Base-by-base conservation (phyloP, 2,329 filamentous ascomycete genomes). In the Mariannaea elegans region DNA sequence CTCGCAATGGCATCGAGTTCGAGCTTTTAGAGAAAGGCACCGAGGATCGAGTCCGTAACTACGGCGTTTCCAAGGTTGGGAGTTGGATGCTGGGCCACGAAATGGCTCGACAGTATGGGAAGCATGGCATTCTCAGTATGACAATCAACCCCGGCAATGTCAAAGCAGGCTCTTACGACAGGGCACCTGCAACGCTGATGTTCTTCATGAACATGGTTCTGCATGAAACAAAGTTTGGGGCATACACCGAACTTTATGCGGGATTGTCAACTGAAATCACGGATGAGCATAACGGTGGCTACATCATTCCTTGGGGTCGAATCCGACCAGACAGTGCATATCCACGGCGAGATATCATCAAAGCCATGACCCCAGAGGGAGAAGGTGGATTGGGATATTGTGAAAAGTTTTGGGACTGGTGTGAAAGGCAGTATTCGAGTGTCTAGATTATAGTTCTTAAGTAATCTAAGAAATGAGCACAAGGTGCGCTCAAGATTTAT, bases 211-310 rank as follows among this genome's bases (percentile, higher is more conserved):
- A 60, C 1, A 59, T 61, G 7, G 31, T 75, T 4, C 58, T 74
- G 3, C 69, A 78, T 47, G 69, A 72, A 13, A 64, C 75, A 2
- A 64, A 59, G 3, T 64, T 71, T 27, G 79, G 77, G 6, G 79
- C 77, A 2, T 79, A 78, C 55, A 79, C 78, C 1, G 77, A 78
- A 64, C 56, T 81, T 2, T 80, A 68, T 48, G 75, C 77, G 31
- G 78, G 76, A 1, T 65, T 80, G 47, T 76, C 76, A 1, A 69
- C 73, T 1, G 76, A 79, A 2, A 66, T 80, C 2, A 73, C 68
- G 3, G 19, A 62, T 3, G 71, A 73, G 47, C 66, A 75, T 1
- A 70, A 69, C 39, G 73, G 72, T 7, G 46, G 61, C 4, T 74
- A 71, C 14, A 59, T 73, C 38, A 65, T 73, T 8, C 74, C 72